Conservation (phyloP, 2,329 filamentous ascomycete genomes). For the Colletotrichum brevisporum region DNA sequence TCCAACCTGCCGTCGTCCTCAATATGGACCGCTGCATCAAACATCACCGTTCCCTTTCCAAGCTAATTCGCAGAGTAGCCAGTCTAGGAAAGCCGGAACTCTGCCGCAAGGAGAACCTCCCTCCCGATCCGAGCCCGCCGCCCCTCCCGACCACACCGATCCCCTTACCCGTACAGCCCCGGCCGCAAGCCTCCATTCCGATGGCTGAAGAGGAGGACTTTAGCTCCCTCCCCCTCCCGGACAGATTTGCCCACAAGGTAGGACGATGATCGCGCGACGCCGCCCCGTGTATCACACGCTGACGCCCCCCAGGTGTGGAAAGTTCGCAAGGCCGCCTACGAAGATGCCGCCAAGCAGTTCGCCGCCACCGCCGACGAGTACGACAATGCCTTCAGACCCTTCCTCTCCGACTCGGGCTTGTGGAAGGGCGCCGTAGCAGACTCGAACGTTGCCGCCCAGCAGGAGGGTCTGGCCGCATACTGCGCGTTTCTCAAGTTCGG, state of each 20-base stretch:
- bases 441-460: constrained; percentile 96
- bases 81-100: constrained; percentile 30
- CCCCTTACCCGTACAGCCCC: neutral
- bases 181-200: constrained; percentile 27
- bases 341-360: constrained; percentile 91
- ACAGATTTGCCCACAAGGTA: constrained; percentile 88
- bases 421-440: constrained; percentile 96
- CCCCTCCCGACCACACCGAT: neutral
- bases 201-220: constrained; percentile 94
- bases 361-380: constrained; percentile 86
- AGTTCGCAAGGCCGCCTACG: constrained; percentile 94
- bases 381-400: constrained; percentile 88
- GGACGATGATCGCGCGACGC: constrained; percentile 31
- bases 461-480: constrained; percentile 89
- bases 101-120: constrained; percentile 27
- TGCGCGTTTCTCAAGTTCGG: constrained; percentile 95
- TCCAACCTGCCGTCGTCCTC: neutral
- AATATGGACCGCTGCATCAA: constrained; percentile 31
- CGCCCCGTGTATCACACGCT: constrained; percentile 16
- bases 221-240: constrained; percentile 81
- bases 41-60: constrained; percentile 37
- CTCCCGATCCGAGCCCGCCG: constrained; percentile 6
- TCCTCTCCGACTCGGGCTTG: constrained; percentile 84
- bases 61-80: constrained; percentile 35
- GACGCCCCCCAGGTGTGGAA: constrained; percentile 82